Conservation (phyloP, 169 alveolate species). For the Babesia microti region DNA sequence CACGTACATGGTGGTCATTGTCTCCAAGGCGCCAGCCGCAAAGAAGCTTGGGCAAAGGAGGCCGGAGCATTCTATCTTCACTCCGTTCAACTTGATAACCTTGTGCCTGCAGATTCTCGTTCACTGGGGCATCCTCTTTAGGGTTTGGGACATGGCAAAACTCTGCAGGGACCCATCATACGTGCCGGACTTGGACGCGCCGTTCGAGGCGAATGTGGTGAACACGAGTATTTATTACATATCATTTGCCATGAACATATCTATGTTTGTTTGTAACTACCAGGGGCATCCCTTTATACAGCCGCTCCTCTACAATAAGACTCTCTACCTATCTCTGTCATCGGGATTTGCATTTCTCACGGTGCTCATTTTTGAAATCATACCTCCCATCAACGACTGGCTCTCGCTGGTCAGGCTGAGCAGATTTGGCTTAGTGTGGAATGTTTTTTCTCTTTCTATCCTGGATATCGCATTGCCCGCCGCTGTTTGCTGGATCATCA, state of each 20-base stretch:
- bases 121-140: conserved; percentile 53
- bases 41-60: conserved; percentile 30
- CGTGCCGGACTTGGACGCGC: conserved; percentile 63
- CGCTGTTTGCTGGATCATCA: too few species aligned
- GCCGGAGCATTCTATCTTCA: conserved; percentile 50
- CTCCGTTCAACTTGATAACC: conserved; percentile 44
- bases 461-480: too few species aligned
- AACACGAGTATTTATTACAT: conserved; percentile 72
- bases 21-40: conserved; percentile 54
- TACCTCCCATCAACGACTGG: conserved; percentile 23
- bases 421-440: too few species aligned
- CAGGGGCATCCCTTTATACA: conserved; percentile 76
- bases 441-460: too few species aligned
- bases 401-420: conserved; percentile 57
- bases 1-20: conserved; percentile 50
- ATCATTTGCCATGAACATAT: conserved; percentile 59
- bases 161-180: conserved; percentile 28
- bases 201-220: conserved; percentile 70
- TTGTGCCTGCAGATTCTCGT: conserved; percentile 55
- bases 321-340: conserved; percentile 22
- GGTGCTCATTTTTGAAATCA: conserved; percentile 34
- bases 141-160: conserved; percentile 67
- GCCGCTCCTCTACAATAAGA: conserved; percentile 57
- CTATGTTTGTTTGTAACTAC: conserved; percentile 72
- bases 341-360: conserved; percentile 15